These are phyloP conservation scores for Fragaria iinumae DNA, from an alignment of 306 rosid genomes.

Conservation along the genomic window DNA sequence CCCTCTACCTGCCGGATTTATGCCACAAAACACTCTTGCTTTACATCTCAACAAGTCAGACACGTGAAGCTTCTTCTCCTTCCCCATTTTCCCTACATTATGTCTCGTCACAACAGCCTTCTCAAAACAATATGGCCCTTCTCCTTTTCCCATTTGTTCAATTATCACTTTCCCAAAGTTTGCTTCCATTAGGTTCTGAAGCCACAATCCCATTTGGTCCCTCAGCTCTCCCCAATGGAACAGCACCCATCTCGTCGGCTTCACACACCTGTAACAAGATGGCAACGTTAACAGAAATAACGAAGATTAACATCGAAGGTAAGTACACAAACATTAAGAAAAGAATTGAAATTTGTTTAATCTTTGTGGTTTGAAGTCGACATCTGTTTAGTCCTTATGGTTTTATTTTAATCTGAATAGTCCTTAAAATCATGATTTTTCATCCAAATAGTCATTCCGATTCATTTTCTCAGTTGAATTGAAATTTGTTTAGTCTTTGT, in stretches of 20 bases:
- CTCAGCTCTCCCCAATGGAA: constrained; percentile 40
- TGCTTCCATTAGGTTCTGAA: constrained; percentile 22
- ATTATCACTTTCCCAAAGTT: constrained; percentile 18
- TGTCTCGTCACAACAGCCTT: constrained; percentile 42
- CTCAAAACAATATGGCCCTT: constrained; percentile 30
- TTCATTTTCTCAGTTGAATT: too few relatives aligned
- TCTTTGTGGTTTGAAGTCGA: too few relatives aligned
- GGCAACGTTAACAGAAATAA: background rate
- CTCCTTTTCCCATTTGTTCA: constrained; percentile 20
- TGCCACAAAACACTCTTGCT: constrained; percentile 29
- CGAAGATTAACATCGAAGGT: background rate
- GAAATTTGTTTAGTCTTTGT: too few relatives aligned
- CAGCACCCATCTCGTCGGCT: constrained; percentile 30
- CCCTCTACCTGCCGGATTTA: constrained; percentile 18
- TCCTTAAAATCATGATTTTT: too few relatives aligned
- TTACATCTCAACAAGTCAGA: constrained; percentile 34
- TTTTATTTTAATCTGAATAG: too few relatives aligned
- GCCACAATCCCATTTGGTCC: constrained; percentile 32
- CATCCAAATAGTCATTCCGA: too few relatives aligned
- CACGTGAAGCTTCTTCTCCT: constrained; percentile 24
- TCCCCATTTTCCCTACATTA: constrained; percentile 32
- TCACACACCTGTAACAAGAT: constrained; percentile 2
- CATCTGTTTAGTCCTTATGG: too few relatives aligned
- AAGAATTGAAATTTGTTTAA: too few relatives aligned
- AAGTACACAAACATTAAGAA: background rate